phyloP scores from a whole-genome alignment of 2,329 filamentous ascomycete species.

The Alternaria arbusti region DNA sequence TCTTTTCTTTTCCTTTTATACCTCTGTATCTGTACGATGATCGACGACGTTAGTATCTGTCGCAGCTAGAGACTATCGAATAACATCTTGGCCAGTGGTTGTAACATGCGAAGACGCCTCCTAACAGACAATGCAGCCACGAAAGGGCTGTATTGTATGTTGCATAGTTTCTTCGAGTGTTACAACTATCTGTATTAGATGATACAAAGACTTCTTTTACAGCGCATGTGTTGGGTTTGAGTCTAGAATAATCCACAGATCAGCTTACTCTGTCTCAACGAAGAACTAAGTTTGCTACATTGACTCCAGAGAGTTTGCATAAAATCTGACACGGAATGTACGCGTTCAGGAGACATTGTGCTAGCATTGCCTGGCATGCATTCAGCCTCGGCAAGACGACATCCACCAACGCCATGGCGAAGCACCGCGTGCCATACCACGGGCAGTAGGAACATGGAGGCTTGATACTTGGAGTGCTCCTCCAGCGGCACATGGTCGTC shows the following conservation, averaged over 20 bases:
- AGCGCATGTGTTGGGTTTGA: background rate
- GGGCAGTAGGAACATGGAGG: background rate
- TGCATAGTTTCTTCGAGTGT: background rate
- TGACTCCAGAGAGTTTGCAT: background rate
- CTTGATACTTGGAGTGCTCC: conserved; percentile 5
- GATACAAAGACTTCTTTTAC: background rate
- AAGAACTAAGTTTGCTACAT: background rate
- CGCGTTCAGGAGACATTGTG: background rate
- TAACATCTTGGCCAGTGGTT: background rate
- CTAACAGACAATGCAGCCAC: background rate
- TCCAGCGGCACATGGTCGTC: conserved; percentile 21
- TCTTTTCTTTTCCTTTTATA: conserved; percentile 13
- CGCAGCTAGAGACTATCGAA: background rate
- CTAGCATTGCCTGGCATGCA: background rate
- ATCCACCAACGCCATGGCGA: background rate
- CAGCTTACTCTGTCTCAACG: background rate
- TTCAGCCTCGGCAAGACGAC: conserved; percentile 7
- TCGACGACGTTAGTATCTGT: background rate
- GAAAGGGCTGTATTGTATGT: background rate
- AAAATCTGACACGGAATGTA: background rate
- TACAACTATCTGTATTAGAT: background rate
- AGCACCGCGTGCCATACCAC: background rate
- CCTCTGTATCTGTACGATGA: conserved; percentile 18
- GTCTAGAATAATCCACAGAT: background rate
- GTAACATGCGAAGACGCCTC: background rate